Evolutionary conservation across 2,329 filamentous ascomycete species (phyloP).

Genomic region (Penicillium sp.): DNA sequence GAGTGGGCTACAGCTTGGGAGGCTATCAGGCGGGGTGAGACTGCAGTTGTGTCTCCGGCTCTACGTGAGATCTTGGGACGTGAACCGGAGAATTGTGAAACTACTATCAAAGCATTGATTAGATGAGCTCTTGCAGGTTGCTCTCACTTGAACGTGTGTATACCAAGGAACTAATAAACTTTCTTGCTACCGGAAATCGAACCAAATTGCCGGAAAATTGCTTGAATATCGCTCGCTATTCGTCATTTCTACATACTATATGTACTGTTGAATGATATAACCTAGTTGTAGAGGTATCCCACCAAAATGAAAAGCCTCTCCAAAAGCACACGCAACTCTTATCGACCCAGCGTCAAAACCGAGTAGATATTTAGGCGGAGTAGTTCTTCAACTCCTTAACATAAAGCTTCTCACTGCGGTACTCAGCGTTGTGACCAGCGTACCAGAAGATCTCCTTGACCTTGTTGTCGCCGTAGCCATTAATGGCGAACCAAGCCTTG

Average conservation of each 20-base stretch:
- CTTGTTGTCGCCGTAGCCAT: conserved; percentile 21
- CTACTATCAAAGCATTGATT: conserved; percentile 22
- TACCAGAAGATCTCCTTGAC: conserved; percentile 29
- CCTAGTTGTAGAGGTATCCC: not conserved
- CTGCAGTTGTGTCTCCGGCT: conserved; percentile 41
- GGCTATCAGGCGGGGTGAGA: conserved; percentile 45
- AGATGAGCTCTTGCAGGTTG: not conserved
- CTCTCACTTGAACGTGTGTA: not conserved
- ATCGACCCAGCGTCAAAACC: not conserved
- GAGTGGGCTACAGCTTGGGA: conserved; percentile 52
- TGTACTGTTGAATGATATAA: not conserved
- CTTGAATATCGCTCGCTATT: not conserved
- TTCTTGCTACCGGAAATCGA: not conserved
- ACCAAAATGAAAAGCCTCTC: not conserved
- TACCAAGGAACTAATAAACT: not conserved
- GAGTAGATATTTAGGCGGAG: not conserved
- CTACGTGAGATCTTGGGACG: conserved; percentile 44
- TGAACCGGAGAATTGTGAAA: conserved; percentile 45
- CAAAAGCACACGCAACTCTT: not conserved
- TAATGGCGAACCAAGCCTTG: conserved; percentile 26
- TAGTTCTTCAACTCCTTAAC: conserved; percentile 29
- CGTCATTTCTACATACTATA: not conserved
- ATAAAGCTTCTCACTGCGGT: conserved; percentile 18
- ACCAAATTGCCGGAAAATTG: not conserved
- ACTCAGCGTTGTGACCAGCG: conserved; percentile 23